Evolutionary conservation across 2,329 filamentous ascomycete species (phyloP).

Genomic region (Venturia carpophila): DNA sequence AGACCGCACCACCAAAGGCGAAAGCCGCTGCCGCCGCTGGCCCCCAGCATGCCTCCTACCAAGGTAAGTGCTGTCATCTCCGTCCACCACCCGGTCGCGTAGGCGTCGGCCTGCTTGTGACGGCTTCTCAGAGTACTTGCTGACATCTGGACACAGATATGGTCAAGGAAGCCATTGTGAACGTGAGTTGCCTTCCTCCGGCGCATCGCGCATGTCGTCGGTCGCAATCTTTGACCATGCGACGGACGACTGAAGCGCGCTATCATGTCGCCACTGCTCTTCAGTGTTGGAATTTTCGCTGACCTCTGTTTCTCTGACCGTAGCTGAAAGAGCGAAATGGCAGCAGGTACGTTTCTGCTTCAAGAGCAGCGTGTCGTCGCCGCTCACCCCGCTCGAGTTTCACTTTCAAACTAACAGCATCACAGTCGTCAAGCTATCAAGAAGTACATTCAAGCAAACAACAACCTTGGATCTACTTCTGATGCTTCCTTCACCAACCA

Average conservation of each 20-base stretch:
- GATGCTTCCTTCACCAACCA: conserved; percentile 58
- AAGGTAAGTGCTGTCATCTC: conserved; percentile 45
- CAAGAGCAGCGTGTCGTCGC: conserved; percentile 20
- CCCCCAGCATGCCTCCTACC: conserved; percentile 56
- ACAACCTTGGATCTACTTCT: conserved; percentile 50
- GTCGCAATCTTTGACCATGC: conserved; percentile 11
- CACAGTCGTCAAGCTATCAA: conserved; percentile 62
- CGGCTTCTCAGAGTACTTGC: conserved; percentile 46
- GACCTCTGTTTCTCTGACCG: conserved; percentile 38
- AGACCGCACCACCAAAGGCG: conserved; percentile 46
- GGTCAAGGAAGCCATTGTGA: conserved; percentile 65
- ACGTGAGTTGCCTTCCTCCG: conserved; percentile 51
- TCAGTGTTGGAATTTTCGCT: conserved; percentile 31
- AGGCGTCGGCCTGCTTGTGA: conserved; percentile 29
- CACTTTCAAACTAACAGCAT: conserved; percentile 19
- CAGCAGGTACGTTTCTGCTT: conserved; percentile 51
- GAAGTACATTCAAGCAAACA: conserved; percentile 68
- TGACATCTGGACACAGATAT: conserved; percentile 53
- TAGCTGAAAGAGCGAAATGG: conserved; percentile 65
- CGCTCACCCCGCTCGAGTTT: background rate
- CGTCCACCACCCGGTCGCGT: conserved; percentile 39
- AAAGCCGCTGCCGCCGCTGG: conserved; percentile 45
- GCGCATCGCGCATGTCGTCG: conserved; percentile 34
- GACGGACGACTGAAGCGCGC: conserved; percentile 3
- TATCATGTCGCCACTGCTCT: background rate